Conservation (phyloP, 1,139 yeast species). For the Maudiozyma humilis region DNA sequence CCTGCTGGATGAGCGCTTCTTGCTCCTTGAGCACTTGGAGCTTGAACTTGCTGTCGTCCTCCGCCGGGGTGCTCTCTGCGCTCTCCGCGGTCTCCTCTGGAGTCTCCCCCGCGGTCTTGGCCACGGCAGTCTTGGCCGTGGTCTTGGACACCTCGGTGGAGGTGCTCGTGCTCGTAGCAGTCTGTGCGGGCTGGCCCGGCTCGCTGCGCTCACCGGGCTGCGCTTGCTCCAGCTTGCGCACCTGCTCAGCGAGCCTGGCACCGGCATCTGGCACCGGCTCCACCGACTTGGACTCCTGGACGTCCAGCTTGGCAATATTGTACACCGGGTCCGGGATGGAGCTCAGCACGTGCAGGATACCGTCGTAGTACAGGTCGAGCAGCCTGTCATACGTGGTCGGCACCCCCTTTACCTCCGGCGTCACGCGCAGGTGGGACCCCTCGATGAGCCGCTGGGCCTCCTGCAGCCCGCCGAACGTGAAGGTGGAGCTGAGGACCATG, state of each 20-base stretch:
- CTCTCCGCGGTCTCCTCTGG: conserved; percentile 34
- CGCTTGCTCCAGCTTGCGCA: conserved; percentile 8
- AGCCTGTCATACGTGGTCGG: conserved; percentile 40
- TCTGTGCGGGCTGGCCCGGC: not conserved
- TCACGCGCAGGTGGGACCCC: conserved; percentile 5
- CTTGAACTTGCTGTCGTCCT: conserved; percentile 54
- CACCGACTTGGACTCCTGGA: conserved; percentile 38
- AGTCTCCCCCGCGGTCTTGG: not conserved
- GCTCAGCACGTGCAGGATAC: conserved; percentile 76
- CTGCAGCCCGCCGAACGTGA: conserved; percentile 63
- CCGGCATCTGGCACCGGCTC: not conserved
- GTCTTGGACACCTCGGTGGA: not conserved
- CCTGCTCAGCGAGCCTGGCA: not conserved
- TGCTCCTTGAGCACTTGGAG: conserved; percentile 90
- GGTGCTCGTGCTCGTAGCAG: too few relatives aligned
- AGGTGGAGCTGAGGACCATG: conserved; percentile 77
- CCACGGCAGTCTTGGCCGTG: not conserved
- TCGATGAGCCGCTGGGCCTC: conserved; percentile 2
- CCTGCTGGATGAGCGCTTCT: conserved; percentile 87
- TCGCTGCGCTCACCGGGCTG: conserved; percentile 4
- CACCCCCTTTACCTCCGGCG: conserved; percentile 7
- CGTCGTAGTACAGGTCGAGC: conserved; percentile 62
- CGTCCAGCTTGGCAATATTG: conserved; percentile 90
- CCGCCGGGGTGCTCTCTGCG: conserved; percentile 10
- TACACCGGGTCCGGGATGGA: conserved; percentile 93